Evolutionary conservation across 2,329 filamentous ascomycete species (phyloP), one percentile per base, ranked within the genome.

Genomic region (Phaeosphaeria sp.): DNA sequence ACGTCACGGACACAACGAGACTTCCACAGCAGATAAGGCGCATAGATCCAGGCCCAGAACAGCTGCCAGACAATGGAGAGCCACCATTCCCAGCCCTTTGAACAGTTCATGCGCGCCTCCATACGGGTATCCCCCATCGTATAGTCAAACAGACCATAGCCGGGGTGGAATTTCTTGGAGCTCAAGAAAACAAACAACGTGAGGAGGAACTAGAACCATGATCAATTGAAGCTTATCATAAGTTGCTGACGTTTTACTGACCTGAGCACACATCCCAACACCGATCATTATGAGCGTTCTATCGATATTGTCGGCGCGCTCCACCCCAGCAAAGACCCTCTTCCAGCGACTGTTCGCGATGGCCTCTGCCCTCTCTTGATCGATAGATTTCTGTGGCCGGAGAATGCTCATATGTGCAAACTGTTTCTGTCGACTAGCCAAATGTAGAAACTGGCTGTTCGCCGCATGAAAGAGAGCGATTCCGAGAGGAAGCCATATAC

Each of bases 21-120:
- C 56, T 72, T 74, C 68, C 72, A 75, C 10, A 76, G 62, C 52
- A 72, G 62, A 54, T 72, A 75, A 2, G 73, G 73, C 7, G 73
- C 73, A 46, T 75, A 74, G 4, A 76, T 54, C 73, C 73, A 76
- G 1, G 71, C 64, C 73, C 73, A 76, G 60, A 74, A 72, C 20
- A 76, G 67, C 42, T 76, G 73, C 73, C 73, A 76, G 2, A 74
- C 66, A 13, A 76, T 71, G 0, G 72, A 72, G 3, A 72, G 58
- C 73, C 73, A 76, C 73, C 73, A 76, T 42, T 76, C 73, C 73
- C 73, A 76, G 3, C 73, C 73, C 49, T 71, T 72, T 46, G 62
- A 65, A 44, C 72, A 75, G 33, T 68, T 63, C 22, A 63, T 52
- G 17, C 66, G 59, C 17, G 66, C 54, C 54, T 74, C 69, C 39